phyloP scores from a whole-genome alignment of 2,329 filamentous ascomycete species.

The Phialocephala subalpina region DNA sequence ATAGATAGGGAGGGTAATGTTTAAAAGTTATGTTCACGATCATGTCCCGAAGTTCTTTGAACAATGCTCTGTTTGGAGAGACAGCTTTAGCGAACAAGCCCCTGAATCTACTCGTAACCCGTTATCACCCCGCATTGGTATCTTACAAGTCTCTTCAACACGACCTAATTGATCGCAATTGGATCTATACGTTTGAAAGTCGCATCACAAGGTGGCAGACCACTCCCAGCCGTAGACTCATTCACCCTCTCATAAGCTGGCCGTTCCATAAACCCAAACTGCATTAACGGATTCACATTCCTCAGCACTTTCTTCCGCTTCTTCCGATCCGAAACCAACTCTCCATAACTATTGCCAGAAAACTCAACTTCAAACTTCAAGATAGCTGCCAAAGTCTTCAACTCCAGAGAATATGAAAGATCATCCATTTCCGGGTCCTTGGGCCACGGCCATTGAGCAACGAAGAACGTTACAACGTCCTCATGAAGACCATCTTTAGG shows the following conservation, averaged over 20 bases:
- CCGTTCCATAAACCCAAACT: neutral
- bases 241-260: neutral
- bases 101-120: no score
- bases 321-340: neutral
- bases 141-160: no score
- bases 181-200: neutral
- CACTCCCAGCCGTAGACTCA: no score
- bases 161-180: no score
- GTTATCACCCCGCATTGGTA: no score
- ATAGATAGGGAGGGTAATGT: constrained; percentile 14
- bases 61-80: no score
- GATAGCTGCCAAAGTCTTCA: neutral
- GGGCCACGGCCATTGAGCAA: neutral
- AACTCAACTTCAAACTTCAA: neutral
- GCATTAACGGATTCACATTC: neutral
- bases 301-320: neutral
- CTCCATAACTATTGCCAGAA: neutral
- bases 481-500: no score
- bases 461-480: neutral
- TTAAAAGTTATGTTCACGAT: no score
- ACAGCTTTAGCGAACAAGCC: no score
- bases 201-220: neutral
- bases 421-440: neutral
- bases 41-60: no score
- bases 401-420: neutral